Evolutionary conservation across 768 basidiomycete species (phyloP).

Genomic region (Amanita thiersii): DNA sequence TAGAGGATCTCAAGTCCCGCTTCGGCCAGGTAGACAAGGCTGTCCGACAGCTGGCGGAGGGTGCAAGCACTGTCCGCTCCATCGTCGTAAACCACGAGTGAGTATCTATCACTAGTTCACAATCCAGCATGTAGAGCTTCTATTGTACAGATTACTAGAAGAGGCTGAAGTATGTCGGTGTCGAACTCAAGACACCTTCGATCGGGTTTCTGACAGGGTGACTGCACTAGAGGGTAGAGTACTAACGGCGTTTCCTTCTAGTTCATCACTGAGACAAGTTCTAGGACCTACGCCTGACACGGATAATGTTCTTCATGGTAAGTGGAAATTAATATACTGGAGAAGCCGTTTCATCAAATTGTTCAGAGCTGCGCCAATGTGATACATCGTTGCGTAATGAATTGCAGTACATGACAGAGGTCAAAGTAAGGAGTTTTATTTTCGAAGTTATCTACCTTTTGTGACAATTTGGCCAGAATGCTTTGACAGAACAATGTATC

Average conservation of each 20-base stretch:
- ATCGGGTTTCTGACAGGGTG: constrained; percentile 21
- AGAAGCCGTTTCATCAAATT: neutral
- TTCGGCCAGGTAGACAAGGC: constrained; percentile 48
- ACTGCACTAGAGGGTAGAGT: constrained; percentile 6
- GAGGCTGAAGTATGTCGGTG: constrained; percentile 49
- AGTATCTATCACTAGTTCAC: too few relatives aligned
- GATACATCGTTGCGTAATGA: constrained; percentile 58
- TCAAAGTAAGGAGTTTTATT: constrained; percentile 36
- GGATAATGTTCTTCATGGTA: constrained; percentile 49
- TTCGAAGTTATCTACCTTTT: constrained; percentile 13
- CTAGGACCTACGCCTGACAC: constrained; percentile 39
- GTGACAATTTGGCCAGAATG: constrained; percentile 43
- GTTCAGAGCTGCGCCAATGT: constrained; percentile 56
- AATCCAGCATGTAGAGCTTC: too few relatives aligned
- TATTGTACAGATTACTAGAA: constrained; percentile 49
- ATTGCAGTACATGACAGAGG: constrained; percentile 43
- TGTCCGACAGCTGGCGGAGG: constrained; percentile 45
- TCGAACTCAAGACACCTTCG: constrained; percentile 51
- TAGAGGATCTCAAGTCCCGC: constrained; percentile 52
- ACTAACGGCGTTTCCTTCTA: neutral
- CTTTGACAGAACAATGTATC: constrained; percentile 62
- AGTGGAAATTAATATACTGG: neutral
- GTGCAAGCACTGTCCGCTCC: constrained; percentile 50
- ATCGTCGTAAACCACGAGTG: constrained; percentile 40
- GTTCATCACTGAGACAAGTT: neutral